Percentiles rank a stretch among this genome's conserved stretches.
These are phyloP conservation scores for Bombardia bombarda DNA, from an alignment of 495 filamentous ascomycete genomes.

Conservation along the genomic window DNA sequence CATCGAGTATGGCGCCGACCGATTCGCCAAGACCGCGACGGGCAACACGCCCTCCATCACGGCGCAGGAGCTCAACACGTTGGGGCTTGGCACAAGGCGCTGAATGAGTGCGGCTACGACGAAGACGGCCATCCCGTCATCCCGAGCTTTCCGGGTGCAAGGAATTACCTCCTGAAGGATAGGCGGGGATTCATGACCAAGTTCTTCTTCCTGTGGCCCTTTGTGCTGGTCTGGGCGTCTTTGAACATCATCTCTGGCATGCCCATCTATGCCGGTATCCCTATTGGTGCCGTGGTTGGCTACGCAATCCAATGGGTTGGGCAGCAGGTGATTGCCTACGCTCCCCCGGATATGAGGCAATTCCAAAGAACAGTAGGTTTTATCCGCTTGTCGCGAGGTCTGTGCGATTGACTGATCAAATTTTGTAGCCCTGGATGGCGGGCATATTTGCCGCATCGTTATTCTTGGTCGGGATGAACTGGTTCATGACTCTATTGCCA, in stretches of 20 bases:
- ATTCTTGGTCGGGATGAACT: constrained; percentile 75
- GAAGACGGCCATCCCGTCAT: constrained; percentile 62
- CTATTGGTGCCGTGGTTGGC: constrained; percentile 53
- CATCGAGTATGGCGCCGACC: constrained; percentile 87
- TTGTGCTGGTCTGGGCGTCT: constrained; percentile 60
- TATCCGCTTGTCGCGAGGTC: constrained; percentile 14
- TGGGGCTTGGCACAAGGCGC: constrained; percentile 72
- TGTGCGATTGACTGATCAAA: too few species aligned
- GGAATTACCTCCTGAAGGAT: constrained; percentile 58
- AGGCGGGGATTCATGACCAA: constrained; percentile 66
- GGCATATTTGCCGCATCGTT: constrained; percentile 86
- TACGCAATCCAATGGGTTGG: constrained; percentile 74
- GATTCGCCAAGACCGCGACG: constrained; percentile 76
- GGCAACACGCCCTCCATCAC: constrained; percentile 81
- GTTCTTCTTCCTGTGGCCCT: constrained; percentile 89
- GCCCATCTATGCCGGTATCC: constrained; percentile 66
- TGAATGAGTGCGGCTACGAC: constrained; percentile 79
- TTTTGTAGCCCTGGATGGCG: constrained; percentile 77
- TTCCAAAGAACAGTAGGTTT: constrained; percentile 73
- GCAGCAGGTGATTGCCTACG: constrained; percentile 67
- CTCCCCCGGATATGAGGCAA: constrained; percentile 75
- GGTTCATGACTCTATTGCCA: constrained; percentile 64
- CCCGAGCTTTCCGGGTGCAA: constrained; percentile 49
- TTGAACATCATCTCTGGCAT: constrained; percentile 66
- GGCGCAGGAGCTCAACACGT: constrained; percentile 85